Evolutionary conservation across 2,329 filamentous ascomycete species (phyloP).

Genomic region (Alternaria triticina): DNA sequence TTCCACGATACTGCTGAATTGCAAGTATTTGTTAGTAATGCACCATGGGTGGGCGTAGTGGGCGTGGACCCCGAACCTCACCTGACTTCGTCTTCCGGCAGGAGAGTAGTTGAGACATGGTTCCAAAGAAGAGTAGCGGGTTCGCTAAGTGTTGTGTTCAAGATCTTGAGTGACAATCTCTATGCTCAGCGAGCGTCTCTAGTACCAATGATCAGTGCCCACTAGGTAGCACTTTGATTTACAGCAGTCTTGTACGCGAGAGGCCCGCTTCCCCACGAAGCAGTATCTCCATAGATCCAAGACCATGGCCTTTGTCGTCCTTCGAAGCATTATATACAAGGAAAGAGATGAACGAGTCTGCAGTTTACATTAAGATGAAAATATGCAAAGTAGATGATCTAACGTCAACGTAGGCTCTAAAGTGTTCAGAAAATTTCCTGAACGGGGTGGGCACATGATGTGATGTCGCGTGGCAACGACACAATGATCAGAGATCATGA

Average conservation of each 20-base stretch:
- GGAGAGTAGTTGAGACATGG: background rate
- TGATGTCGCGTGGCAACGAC: background rate
- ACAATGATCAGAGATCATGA: background rate
- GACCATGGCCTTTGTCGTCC: background rate
- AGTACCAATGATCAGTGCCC: background rate
- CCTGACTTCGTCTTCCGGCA: background rate
- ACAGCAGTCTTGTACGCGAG: background rate
- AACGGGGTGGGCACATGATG: background rate
- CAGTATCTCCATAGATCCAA: background rate
- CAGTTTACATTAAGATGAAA: background rate
- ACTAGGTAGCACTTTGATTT: background rate
- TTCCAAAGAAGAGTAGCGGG: background rate
- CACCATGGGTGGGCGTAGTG: background rate
- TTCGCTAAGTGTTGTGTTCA: background rate
- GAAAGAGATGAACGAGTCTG: background rate
- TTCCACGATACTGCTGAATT: background rate
- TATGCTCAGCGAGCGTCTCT: background rate
- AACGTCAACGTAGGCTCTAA: background rate
- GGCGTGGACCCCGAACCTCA: background rate
- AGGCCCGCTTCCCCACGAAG: background rate
- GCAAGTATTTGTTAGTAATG: background rate
- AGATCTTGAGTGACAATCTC: background rate
- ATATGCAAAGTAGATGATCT: background rate
- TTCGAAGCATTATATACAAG: background rate
- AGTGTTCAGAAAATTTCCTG: background rate